A percentile compares a stretch with the other conserved stretches of the same genome.
Evolutionary conservation across 2,329 filamentous ascomycete species (phyloP).

Genomic region (Cryphonectria nitschkei): DNA sequence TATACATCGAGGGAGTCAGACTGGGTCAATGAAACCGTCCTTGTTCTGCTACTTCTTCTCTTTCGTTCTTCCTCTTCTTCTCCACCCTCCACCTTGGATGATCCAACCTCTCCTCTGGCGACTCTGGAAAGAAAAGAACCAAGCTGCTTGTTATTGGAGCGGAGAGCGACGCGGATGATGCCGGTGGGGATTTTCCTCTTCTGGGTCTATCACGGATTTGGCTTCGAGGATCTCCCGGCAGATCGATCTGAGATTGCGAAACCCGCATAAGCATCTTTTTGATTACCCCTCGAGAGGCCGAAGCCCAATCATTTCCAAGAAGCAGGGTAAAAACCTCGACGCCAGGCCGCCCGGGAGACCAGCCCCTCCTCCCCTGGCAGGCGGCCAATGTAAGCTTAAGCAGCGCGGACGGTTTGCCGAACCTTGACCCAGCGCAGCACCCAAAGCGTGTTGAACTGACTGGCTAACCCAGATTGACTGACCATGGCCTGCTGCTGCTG

Average conservation of each 20-base stretch:
- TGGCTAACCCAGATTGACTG: too few species aligned
- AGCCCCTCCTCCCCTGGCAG: neutral
- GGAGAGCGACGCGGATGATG: neutral
- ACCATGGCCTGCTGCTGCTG: neutral
- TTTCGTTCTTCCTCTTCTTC: neutral
- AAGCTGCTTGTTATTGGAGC: neutral
- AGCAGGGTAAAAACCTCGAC: neutral
- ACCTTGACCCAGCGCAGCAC: neutral
- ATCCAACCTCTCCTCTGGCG: neutral
- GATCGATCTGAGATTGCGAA: slow-evolving; percentile 17
- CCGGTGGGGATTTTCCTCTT: neutral
- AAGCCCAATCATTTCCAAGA: slow-evolving; percentile 1
- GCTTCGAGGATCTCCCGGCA: slow-evolving; percentile 10
- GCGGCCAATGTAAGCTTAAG: slow-evolving; percentile 2
- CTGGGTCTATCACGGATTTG: neutral
- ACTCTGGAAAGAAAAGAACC: neutral
- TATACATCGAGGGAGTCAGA: too few species aligned
- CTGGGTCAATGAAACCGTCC: neutral
- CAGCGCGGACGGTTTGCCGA: neutral
- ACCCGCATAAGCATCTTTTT: slow-evolving; percentile 14
- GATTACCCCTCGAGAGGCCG: neutral
- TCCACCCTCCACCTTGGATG: neutral
- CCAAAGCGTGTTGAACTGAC: neutral
- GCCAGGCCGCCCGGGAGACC: slow-evolving; percentile 3
- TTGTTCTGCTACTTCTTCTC: neutral